These are phyloP conservation scores for Aspergillus nomiae DNA, from an alignment of 2,329 filamentous ascomycete species.

Conservation along the genomic window DNA sequence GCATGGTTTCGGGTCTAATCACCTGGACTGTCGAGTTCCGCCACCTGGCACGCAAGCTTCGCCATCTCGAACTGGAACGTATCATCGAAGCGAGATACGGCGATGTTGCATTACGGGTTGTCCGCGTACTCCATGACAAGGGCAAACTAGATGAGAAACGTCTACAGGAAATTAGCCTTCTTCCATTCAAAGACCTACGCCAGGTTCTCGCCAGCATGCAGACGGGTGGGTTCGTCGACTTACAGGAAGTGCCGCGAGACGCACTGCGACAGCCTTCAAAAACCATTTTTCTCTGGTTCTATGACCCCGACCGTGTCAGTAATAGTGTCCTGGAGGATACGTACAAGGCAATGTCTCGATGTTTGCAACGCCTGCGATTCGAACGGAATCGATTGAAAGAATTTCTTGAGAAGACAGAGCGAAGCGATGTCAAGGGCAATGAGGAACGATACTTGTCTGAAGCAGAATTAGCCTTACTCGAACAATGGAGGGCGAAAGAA, in stretches of 20 bases:
- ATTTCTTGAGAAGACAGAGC: conserved; percentile 78
- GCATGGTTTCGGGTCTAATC: conserved; percentile 55
- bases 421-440: conserved; percentile 81
- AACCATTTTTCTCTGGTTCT: conserved; percentile 91
- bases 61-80: conserved; percentile 77
- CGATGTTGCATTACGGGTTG: conserved; percentile 74
- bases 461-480: conserved; percentile 70
- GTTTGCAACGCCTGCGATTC: conserved; percentile 75
- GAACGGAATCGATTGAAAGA: conserved; percentile 72
- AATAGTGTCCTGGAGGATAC: conserved; percentile 74
- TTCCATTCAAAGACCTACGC: conserved; percentile 83
- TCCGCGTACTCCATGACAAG: conserved; percentile 79
- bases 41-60: conserved; percentile 69
- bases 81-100: conserved; percentile 79
- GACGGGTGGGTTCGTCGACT: conserved; percentile 80
- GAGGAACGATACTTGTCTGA: conserved; percentile 78
- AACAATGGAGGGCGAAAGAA: conserved; percentile 63
- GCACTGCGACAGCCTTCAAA: conserved; percentile 77
- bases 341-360: conserved; percentile 88
- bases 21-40: conserved; percentile 85
- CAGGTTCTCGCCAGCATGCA: conserved; percentile 84
- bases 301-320: conserved; percentile 73
- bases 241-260: conserved; percentile 93
- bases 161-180: conserved; percentile 75
- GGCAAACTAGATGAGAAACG: conserved; percentile 96